These are phyloP conservation scores for Cicer pinnatifidum DNA, from an alignment of 306 rosid species.

Conservation along the genomic window DNA sequence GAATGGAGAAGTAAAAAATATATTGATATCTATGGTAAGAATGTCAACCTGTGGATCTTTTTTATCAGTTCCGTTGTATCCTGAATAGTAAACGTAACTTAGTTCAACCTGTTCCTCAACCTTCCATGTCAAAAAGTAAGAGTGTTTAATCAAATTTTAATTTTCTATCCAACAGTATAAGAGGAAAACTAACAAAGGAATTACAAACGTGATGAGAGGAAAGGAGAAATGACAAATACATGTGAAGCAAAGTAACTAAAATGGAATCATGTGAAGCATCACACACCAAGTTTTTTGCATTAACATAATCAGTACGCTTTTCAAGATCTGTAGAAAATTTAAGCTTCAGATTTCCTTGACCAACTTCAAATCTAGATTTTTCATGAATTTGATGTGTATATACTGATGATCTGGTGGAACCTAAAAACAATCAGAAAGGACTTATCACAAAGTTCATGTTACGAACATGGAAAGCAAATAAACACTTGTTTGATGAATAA, in stretches of 20 bases:
- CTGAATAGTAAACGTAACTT: slow-evolving; percentile 58
- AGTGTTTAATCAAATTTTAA: slow-evolving; percentile 28
- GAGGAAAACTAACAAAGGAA: slow-evolving; percentile 24
- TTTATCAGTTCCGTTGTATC: slow-evolving; percentile 52
- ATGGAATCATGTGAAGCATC: slow-evolving; percentile 36
- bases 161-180: slow-evolving; percentile 9
- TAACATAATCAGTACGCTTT: slow-evolving; percentile 58
- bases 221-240: slow-evolving; percentile 27
- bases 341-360: slow-evolving; percentile 76
- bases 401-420: slow-evolving; percentile 63
- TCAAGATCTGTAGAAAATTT: slow-evolving; percentile 58
- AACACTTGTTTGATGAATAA: slow-evolving; percentile 30
- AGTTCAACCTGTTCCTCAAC: slow-evolving; percentile 55
- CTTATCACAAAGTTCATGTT: slow-evolving; percentile 29
- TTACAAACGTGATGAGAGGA: slow-evolving; percentile 32
- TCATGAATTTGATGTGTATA: slow-evolving; percentile 46
- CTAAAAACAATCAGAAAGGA: slow-evolving; percentile 53
- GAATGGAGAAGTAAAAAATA: slow-evolving; percentile 30
- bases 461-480: slow-evolving; percentile 38
- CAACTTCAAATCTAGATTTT: slow-evolving; percentile 63
- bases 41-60: slow-evolving; percentile 53
- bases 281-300: slow-evolving; percentile 59
- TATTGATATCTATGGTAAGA: slow-evolving; percentile 29
- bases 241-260: slow-evolving; percentile 15
- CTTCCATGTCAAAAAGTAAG: slow-evolving; percentile 52